Conservation (phyloP, 2,329 filamentous ascomycete genomes). For the Hirsutella thompsonii region DNA sequence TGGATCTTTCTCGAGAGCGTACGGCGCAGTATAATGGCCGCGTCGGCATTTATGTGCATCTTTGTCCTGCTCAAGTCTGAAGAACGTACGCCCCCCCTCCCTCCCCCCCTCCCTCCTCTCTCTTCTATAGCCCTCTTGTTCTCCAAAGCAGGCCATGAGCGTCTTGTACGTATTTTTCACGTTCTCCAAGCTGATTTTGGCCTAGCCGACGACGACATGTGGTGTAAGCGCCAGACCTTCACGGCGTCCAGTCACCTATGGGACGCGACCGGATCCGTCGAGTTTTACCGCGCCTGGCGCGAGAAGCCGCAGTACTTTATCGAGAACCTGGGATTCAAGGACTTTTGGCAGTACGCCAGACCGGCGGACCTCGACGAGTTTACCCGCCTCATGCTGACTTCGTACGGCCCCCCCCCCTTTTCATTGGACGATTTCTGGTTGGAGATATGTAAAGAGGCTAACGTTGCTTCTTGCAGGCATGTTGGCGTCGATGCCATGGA, state of each 20-base stretch:
- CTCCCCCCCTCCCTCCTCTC: too few relatives aligned
- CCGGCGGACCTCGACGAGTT: conserved; percentile 26
- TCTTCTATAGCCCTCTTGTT: too few relatives aligned
- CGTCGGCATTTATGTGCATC: conserved; percentile 18
- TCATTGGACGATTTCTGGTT: not conserved
- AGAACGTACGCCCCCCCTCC: conserved; percentile 12
- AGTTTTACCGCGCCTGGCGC: conserved; percentile 31
- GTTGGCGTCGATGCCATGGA: conserved; percentile 21
- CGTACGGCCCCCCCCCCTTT: conserved; percentile 15
- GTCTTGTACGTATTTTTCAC: not conserved
- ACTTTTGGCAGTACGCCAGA: conserved; percentile 22
- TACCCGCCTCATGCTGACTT: conserved; percentile 22
- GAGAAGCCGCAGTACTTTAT: conserved; percentile 25
- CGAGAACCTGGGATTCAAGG: conserved; percentile 19
- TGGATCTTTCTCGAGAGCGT: conserved; percentile 31
- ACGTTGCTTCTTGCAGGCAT: conserved; percentile 12
- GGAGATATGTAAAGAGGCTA: too few relatives aligned
- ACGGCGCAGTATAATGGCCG: conserved; percentile 23
- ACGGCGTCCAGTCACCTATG: conserved; percentile 30
- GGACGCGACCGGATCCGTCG: conserved; percentile 25
- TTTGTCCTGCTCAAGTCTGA: conserved; percentile 19
- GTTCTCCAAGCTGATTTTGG: not conserved
- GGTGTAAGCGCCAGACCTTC: conserved; percentile 10
- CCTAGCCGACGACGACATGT: conserved; percentile 4
- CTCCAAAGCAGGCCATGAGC: too few relatives aligned